Evolutionary conservation across 2,329 filamentous ascomycete species (phyloP).

Genomic region (Diaporthe vaccinii): DNA sequence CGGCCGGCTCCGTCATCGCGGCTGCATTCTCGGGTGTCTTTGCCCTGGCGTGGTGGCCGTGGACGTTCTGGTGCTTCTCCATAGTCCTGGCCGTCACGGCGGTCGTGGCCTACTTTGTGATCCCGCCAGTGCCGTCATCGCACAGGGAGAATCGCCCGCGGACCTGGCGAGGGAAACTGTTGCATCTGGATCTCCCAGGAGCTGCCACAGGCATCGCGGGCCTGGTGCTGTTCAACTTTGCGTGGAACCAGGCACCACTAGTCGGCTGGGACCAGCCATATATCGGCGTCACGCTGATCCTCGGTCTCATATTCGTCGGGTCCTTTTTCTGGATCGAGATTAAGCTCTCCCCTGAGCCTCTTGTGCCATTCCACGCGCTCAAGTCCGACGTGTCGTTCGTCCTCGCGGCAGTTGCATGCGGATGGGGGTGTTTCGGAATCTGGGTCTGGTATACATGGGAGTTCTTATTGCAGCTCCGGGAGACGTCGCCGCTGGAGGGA

Average conservation of each 20-base stretch:
- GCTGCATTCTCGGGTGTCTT: conserved; percentile 51
- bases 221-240: conserved; percentile 68
- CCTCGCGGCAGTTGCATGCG: conserved; percentile 64
- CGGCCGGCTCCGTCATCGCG: conserved; percentile 43
- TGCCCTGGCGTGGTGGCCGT: conserved; percentile 48
- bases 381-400: conserved; percentile 66
- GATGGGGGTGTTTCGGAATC: conserved; percentile 68
- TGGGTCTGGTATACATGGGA: conserved; percentile 66
- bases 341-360: conserved; percentile 59
- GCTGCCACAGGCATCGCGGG: conserved; percentile 58
- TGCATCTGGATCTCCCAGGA: conserved; percentile 46
- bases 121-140: conserved; percentile 41
- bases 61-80: conserved; percentile 48
- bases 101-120: conserved; percentile 44
- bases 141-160: conserved; percentile 10
- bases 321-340: conserved; percentile 66
- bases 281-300: conserved; percentile 63
- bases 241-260: conserved; percentile 69
- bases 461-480: conserved; percentile 59
- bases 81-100: conserved; percentile 43
- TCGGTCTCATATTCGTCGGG: conserved; percentile 64
- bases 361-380: conserved; percentile 68
- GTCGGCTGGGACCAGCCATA: conserved; percentile 66
- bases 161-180: conserved; percentile 32
- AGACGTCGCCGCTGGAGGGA: conserved; percentile 44